A percentile compares a stretch with the other conserved stretches of the same genome.
Evolutionary conservation across 306 rosid genomes (phyloP).

Genomic region (Acacia confusa): DNA sequence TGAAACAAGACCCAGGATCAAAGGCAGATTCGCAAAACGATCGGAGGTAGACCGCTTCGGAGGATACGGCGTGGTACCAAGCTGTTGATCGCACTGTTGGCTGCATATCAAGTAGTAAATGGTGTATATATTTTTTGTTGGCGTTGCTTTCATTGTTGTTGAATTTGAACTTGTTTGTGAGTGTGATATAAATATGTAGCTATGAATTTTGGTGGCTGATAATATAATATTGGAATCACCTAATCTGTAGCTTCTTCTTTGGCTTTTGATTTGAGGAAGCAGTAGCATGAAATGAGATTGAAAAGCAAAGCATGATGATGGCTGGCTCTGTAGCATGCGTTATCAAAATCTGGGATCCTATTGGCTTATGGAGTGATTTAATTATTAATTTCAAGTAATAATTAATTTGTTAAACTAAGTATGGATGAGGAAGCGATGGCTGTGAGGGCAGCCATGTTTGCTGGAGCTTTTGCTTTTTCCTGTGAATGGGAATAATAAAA

Average conservation of each 20-base stretch:
- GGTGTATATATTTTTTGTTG: constrained; percentile 2
- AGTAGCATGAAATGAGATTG: not conserved
- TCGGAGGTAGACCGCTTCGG: constrained; percentile 52
- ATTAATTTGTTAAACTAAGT: not conserved
- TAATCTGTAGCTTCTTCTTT: not conserved
- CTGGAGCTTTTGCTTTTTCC: not conserved
- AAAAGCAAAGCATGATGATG: not conserved
- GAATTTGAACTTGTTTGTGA: not conserved
- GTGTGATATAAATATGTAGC: constrained; percentile 2
- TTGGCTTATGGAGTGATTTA: constrained; percentile 4
- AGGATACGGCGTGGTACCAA: constrained; percentile 90
- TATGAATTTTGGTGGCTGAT: constrained; percentile 10
- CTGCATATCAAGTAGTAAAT: not conserved
- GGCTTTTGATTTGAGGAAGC: not conserved
- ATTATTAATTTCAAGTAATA: not conserved
- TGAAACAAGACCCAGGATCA: constrained; percentile 90
- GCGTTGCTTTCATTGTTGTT: not conserved
- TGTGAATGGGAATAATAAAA: not conserved
- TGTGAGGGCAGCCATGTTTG: not conserved
- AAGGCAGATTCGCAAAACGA: constrained; percentile 93
- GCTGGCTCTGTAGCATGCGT: not conserved
- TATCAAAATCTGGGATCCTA: constrained; percentile 29
- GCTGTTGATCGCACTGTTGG: constrained; percentile 36
- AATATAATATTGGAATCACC: not conserved
- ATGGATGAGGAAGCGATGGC: not conserved